Conservation (phyloP, 2,329 filamentous ascomycete genomes). For the Penicillium sp. region DNA sequence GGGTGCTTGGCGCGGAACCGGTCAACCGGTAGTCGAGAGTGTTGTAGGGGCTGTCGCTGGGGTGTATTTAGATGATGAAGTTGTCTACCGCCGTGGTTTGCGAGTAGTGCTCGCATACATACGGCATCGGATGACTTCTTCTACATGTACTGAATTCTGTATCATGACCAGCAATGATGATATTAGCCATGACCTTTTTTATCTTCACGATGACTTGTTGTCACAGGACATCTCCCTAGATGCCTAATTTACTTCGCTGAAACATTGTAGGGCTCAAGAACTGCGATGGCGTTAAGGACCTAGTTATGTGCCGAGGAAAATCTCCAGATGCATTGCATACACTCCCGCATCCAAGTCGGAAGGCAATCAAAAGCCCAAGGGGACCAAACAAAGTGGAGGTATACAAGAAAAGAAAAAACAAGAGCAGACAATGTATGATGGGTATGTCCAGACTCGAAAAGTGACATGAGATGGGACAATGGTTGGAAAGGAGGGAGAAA, state of each 20-base stretch:
- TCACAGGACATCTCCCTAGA: no score
- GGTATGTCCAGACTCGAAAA: slow-evolving; percentile 22
- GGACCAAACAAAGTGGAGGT: slow-evolving; percentile 7
- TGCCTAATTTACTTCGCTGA: no score
- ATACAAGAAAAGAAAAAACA: slow-evolving; percentile 9
- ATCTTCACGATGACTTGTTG: background rate
- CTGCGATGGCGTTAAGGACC: slow-evolving; percentile 19
- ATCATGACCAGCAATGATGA: slow-evolving; percentile 14
- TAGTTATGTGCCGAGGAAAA: slow-evolving; percentile 10
- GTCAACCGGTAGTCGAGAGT: slow-evolving; percentile 31
- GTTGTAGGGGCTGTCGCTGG: no score
- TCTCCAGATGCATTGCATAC: slow-evolving; percentile 18
- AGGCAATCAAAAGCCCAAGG: slow-evolving; percentile 6
- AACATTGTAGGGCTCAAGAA: no score
- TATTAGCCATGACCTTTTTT: slow-evolving; percentile 2
- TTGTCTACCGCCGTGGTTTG: no score
- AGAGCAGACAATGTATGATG: slow-evolving; percentile 13
- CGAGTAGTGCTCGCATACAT: no score
- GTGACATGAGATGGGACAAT: slow-evolving; percentile 8
- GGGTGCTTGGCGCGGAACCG: slow-evolving; percentile 58
- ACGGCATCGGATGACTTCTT: no score
- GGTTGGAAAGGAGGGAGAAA: slow-evolving; percentile 10
- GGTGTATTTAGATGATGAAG: no score
- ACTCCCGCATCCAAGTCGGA: slow-evolving; percentile 11
- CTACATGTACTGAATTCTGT: no score